These are phyloP conservation scores for Leccinum arenicola DNA, from an alignment of 768 basidiomycete species.

Conservation along the genomic window DNA sequence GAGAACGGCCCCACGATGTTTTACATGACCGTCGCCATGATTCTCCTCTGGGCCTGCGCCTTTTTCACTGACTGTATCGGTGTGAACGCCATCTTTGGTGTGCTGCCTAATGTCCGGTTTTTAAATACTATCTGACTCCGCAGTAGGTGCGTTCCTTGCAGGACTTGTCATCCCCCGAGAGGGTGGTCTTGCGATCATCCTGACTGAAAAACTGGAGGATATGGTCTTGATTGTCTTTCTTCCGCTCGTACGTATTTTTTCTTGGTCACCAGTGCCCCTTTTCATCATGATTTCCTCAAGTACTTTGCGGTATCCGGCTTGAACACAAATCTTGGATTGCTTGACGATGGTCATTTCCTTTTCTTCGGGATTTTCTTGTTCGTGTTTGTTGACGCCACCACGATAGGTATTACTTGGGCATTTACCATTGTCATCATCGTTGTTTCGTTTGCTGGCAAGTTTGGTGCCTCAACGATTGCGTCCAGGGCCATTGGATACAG, in stretches of 20 bases:
- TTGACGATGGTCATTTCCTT: constrained; percentile 59
- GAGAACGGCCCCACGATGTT: constrained; percentile 82
- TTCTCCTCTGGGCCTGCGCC: constrained; percentile 80
- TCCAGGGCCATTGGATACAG: constrained; percentile 66
- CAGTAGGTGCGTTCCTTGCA: constrained; percentile 71
- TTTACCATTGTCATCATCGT: constrained; percentile 77
- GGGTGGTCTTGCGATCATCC: constrained; percentile 76
- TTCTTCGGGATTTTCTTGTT: background rate
- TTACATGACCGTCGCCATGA: constrained; percentile 83
- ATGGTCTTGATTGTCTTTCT: constrained; percentile 88
- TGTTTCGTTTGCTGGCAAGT: constrained; percentile 88
- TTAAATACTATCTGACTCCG: background rate
- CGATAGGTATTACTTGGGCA: constrained; percentile 76
- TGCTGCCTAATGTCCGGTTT: background rate
- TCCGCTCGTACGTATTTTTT: constrained; percentile 54
- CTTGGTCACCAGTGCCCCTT: background rate
- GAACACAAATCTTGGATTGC: constrained; percentile 80
- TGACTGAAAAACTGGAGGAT: constrained; percentile 96
- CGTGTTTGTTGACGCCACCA: background rate
- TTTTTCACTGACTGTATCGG: constrained; percentile 95
- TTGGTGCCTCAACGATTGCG: constrained; percentile 75
- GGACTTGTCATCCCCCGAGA: constrained; percentile 84
- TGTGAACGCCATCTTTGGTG: constrained; percentile 88
- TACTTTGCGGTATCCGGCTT: constrained; percentile 94
- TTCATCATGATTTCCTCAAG: constrained; percentile 32